These are phyloP conservation scores for Entonaema liquescens DNA, from an alignment of 495 filamentous ascomycete genomes.

Conservation along the genomic window DNA sequence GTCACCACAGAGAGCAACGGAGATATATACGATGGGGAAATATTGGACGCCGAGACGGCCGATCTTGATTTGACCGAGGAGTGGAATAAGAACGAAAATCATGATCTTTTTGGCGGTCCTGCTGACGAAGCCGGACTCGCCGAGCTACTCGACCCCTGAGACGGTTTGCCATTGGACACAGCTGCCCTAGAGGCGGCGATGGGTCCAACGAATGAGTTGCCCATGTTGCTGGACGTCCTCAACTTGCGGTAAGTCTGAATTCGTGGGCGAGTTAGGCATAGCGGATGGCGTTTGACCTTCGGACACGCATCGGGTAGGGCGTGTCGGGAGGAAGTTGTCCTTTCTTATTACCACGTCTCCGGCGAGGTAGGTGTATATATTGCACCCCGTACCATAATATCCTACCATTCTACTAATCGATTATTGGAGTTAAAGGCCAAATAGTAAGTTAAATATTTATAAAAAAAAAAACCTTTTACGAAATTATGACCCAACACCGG, in stretches of 20 bases:
- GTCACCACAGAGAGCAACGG: background rate
- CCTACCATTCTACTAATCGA: too few species aligned
- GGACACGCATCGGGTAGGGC: background rate
- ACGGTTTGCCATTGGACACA: background rate
- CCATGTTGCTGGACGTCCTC: background rate
- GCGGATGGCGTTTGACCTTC: background rate
- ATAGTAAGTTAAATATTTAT: too few species aligned
- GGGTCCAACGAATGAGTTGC: background rate
- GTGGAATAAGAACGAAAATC: background rate
- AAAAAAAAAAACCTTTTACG: background rate
- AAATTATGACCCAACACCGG: too few species aligned
- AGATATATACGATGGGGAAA: background rate
- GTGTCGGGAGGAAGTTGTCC: background rate
- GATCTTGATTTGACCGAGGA: background rate
- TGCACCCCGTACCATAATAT: background rate
- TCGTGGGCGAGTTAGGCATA: background rate
- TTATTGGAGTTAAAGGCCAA: too few species aligned
- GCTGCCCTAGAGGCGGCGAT: slow-evolving; percentile 20
- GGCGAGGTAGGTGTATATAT: background rate
- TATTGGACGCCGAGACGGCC: background rate
- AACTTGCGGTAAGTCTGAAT: background rate
- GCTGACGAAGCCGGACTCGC: background rate
- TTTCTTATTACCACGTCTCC: background rate
- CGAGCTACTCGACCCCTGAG: background rate
- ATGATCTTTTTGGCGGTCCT: background rate